Evolutionary conservation across 768 basidiomycete species (phyloP).

Genomic region (Hygrophoropsis aurantiaca): DNA sequence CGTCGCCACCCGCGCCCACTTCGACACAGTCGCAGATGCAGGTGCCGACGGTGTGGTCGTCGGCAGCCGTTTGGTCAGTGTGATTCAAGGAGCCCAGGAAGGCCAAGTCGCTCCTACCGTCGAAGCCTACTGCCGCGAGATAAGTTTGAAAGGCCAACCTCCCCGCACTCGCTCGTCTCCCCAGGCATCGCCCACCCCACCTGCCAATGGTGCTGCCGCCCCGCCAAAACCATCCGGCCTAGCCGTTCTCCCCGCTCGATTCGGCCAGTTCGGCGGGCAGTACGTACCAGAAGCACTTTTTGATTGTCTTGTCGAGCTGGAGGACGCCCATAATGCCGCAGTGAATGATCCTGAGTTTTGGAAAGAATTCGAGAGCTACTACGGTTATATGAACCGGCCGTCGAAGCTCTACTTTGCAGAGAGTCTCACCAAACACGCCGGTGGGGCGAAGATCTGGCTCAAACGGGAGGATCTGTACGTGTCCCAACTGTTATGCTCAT

Average conservation of each 20-base stretch:
- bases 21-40: slow-evolving; percentile 77
- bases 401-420: slow-evolving; percentile 90
- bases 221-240: slow-evolving; percentile 28
- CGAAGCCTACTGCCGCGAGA: slow-evolving; percentile 71
- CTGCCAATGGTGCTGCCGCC: not conserved
- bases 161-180: slow-evolving; percentile 6
- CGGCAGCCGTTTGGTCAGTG: slow-evolving; percentile 79
- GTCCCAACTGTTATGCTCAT: not conserved
- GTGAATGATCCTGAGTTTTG: slow-evolving; percentile 87
- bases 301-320: slow-evolving; percentile 87
- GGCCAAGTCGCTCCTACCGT: slow-evolving; percentile 53
- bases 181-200: not conserved
- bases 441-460: slow-evolving; percentile 96
- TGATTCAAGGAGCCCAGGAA: slow-evolving; percentile 67
- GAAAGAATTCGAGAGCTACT: slow-evolving; percentile 87
- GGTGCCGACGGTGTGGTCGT: slow-evolving; percentile 97
- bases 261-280: slow-evolving; percentile 95
- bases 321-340: slow-evolving; percentile 87
- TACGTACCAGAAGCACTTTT: slow-evolving; percentile 97
- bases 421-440: slow-evolving; percentile 83
- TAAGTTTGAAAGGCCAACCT: slow-evolving; percentile 48
- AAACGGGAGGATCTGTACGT: slow-evolving; percentile 91
- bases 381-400: slow-evolving; percentile 93
- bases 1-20: slow-evolving; percentile 87
- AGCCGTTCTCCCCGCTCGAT: slow-evolving; percentile 70